Percentiles rank a stretch among this genome's conserved stretches.
phyloP scores from a whole-genome alignment of 768 basidiomycete genomes.

The Neoboletus magnificus region DNA sequence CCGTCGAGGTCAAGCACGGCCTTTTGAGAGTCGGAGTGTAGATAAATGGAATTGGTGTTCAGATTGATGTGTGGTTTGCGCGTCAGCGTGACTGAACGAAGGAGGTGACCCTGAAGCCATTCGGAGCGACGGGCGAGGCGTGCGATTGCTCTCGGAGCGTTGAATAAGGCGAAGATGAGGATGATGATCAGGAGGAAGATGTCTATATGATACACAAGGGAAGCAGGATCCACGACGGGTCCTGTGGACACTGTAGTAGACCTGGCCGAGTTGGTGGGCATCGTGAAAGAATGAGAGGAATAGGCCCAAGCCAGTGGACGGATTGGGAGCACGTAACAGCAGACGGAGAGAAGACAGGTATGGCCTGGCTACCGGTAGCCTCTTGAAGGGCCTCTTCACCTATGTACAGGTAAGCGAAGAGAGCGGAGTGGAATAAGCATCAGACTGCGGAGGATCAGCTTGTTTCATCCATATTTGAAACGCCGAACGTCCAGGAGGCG shows the following conservation, averaged over 20 bases:
- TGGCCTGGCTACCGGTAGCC: background rate
- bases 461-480: background rate
- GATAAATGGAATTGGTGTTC: conserved; percentile 13
- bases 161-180: conserved; percentile 38
- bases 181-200: conserved; percentile 44
- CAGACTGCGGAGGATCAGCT: background rate
- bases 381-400: background rate
- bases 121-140: conserved; percentile 49
- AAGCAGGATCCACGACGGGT: background rate
- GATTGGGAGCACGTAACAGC: background rate
- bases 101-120: conserved; percentile 50
- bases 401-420: background rate
- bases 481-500: background rate
- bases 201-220: conserved; percentile 39
- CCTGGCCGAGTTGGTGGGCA: background rate
- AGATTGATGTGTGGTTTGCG: conserved; percentile 9
- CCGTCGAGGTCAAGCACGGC: conserved; percentile 17
- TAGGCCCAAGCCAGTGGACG: conserved; percentile 6
- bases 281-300: conserved; percentile 13
- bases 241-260: background rate
- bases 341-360: background rate
- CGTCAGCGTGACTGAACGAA: conserved; percentile 26
- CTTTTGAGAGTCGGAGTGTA: conserved; percentile 12
- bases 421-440: background rate
- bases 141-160: conserved; percentile 48